Evolutionary conservation across 176 grass and related monocot genomes (phyloP).

Genomic region (Aechmea fasciata): DNA sequence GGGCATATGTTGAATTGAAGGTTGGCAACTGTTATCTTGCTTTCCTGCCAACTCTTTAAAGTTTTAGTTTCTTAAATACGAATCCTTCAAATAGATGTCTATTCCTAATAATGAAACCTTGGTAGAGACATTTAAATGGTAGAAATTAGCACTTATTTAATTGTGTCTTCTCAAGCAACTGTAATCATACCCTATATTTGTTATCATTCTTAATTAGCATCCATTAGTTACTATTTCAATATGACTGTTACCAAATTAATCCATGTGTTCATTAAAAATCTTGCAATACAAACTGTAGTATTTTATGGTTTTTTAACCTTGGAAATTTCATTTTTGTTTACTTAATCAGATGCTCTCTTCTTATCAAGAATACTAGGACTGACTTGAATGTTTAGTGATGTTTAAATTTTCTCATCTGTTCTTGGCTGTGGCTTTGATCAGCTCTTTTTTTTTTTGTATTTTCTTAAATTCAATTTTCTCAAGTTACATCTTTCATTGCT

Average conservation of each 20-base stretch:
- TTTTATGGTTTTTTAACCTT: constrained; percentile 14
- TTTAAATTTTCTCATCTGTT: not conserved
- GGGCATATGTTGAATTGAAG: constrained; percentile 90
- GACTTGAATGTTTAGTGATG: not conserved
- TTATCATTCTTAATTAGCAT: too few relatives aligned
- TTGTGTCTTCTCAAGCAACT: not conserved
- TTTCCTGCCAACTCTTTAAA: not conserved
- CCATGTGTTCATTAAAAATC: too few relatives aligned
- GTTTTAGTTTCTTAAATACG: too few relatives aligned
- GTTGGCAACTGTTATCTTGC: constrained; percentile 1
- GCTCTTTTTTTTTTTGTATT: too few relatives aligned
- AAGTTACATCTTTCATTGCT: not conserved
- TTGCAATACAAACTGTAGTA: not conserved
- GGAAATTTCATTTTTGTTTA: not conserved
- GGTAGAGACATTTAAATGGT: constrained; percentile 9
- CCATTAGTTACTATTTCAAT: too few relatives aligned
- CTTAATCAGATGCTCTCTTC: not conserved
- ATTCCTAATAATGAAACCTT: too few relatives aligned
- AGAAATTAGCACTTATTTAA: constrained; percentile 16
- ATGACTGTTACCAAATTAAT: too few relatives aligned
- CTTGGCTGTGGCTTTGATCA: not conserved
- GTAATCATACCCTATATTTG: too few relatives aligned
- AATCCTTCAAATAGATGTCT: too few relatives aligned
- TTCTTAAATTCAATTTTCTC: not conserved
- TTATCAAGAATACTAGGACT: not conserved